Evolutionary conservation across 345 rosid genomes (phyloP).

Genomic region (Sonneratia alba): DNA sequence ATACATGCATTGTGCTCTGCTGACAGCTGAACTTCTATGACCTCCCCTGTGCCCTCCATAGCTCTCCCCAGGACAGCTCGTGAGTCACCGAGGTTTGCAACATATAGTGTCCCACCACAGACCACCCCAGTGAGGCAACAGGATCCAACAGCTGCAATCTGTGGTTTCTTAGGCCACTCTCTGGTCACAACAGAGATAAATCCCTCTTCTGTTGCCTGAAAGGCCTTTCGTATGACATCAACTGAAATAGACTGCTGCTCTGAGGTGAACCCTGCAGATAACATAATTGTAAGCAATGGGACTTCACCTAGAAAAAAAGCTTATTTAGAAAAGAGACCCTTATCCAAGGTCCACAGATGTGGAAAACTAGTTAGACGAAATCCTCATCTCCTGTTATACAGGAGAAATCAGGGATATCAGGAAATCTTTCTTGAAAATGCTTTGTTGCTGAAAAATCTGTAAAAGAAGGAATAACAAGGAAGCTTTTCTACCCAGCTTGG

Average conservation of each 20-base stretch:
- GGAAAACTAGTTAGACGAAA: too few species aligned
- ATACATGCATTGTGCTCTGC: slow-evolving; percentile 34
- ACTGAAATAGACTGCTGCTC: slow-evolving; percentile 37
- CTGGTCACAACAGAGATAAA: slow-evolving; percentile 32
- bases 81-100: slow-evolving; percentile 45
- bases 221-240: slow-evolving; percentile 36
- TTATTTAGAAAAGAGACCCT: too few species aligned
- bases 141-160: slow-evolving; percentile 44
- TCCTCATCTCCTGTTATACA: too few species aligned
- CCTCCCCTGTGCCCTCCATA: slow-evolving; percentile 34
- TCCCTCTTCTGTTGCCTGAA: slow-evolving; percentile 46
- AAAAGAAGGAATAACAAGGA: too few species aligned
- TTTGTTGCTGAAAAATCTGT: too few species aligned
- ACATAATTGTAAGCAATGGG: too few species aligned
- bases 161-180: slow-evolving; percentile 36
- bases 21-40: slow-evolving; percentile 34
- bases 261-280: slow-evolving; percentile 26
- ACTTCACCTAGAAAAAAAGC: too few species aligned
- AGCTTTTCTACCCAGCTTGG: too few species aligned
- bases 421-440: too few species aligned
- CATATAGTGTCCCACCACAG: slow-evolving; percentile 27
- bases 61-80: slow-evolving; percentile 42
- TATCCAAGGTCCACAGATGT: too few species aligned
- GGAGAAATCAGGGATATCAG: too few species aligned
- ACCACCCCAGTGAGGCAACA: slow-evolving; percentile 39